Percentiles rank a stretch among this genome's conserved stretches.
Evolutionary conservation across 305 asterid genomes (phyloP).

Genomic region (Solanum hybrid): DNA sequence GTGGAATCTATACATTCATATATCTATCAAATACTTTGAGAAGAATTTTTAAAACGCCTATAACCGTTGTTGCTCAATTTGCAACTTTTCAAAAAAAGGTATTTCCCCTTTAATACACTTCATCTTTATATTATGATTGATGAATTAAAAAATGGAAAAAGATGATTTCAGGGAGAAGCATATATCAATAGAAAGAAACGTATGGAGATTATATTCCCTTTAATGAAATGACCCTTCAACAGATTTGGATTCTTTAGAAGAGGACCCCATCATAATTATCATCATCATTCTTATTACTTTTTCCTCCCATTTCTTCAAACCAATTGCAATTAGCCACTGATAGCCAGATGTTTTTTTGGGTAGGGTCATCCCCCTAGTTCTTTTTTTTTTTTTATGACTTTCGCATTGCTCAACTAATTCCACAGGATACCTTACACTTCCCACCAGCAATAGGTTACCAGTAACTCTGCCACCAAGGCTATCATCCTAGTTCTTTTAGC

Average conservation of each 20-base stretch:
- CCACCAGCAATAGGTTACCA: background rate
- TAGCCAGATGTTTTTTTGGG: constrained; percentile 1
- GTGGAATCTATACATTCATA: background rate
- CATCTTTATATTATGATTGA: background rate
- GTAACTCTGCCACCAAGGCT: background rate
- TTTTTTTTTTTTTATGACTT: background rate
- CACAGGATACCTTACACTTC: background rate
- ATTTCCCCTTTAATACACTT: background rate
- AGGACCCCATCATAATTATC: constrained; percentile 1
- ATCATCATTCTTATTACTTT: background rate
- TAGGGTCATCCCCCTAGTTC: background rate
- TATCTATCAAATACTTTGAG: background rate
- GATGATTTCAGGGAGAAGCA: background rate
- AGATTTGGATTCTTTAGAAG: constrained; percentile 12
- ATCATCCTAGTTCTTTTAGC: background rate
- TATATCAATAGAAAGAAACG: background rate
- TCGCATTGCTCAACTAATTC: background rate
- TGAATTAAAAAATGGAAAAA: background rate
- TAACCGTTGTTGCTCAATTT: background rate
- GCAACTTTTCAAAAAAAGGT: background rate
- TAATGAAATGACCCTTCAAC: background rate
- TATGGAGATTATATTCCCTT: background rate
- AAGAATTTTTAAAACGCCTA: background rate
- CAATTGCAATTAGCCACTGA: constrained; percentile 1
- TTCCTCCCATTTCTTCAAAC: background rate